phyloP scores from a whole-genome alignment of 73 alveolate species.

The Paramecium biaurelia region DNA sequence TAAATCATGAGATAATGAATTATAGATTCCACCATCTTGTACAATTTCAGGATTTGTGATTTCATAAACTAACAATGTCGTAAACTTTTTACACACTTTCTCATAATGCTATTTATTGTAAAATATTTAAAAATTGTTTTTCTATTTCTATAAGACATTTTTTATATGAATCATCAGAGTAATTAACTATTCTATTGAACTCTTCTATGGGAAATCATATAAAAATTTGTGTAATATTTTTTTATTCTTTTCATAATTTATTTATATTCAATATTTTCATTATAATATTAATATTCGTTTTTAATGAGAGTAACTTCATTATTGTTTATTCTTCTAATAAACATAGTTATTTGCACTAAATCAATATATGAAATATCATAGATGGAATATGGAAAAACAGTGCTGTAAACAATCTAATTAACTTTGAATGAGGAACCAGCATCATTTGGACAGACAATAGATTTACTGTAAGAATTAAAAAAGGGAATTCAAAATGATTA shows the following conservation, averaged over 20 bases:
- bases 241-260: not conserved
- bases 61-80: not conserved
- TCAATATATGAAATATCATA: conserved; percentile 1
- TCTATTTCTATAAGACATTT: not conserved
- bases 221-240: not conserved
- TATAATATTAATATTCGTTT: not conserved
- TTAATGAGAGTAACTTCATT: not conserved
- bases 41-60: not conserved
- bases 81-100: not conserved
- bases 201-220: no score
- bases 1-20: no score
- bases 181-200: not conserved
- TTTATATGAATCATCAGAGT: not conserved
- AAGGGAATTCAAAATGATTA: not conserved
- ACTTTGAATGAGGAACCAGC: not conserved
- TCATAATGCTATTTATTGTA: not conserved
- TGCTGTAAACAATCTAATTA: not conserved
- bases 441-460: not conserved
- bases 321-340: not conserved
- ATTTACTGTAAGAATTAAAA: not conserved
- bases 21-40: not conserved
- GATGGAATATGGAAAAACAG: not conserved
- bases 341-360: not conserved
- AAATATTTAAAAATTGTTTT: not conserved
- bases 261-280: not conserved